A percentile compares a stretch with the other conserved stretches of the same genome.
Conservation (phyloP, 2,329 filamentous ascomycete species). For the Talaromyces sp. region DNA sequence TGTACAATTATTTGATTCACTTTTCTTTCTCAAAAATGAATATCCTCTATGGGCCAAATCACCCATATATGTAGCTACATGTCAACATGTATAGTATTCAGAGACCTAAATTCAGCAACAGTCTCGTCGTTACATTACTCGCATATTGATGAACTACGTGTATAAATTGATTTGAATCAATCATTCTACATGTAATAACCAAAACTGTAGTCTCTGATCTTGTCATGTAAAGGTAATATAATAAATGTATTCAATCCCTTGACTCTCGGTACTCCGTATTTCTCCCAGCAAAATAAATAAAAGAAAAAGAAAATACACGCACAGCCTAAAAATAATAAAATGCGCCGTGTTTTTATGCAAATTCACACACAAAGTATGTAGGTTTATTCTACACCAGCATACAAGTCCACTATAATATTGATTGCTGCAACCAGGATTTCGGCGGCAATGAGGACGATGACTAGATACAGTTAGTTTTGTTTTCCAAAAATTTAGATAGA, state of each 20-base stretch:
- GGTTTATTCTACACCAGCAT: constrained; percentile 59
- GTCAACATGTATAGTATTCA: not conserved
- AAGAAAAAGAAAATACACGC: not conserved
- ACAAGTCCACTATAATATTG: constrained; percentile 92
- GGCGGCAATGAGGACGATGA: constrained; percentile 91
- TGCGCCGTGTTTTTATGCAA: not conserved
- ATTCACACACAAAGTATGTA: not conserved
- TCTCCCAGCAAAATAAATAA: not conserved
- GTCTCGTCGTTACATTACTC: no score
- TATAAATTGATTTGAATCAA: no score
- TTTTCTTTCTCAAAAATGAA: not conserved
- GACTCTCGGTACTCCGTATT: not conserved
- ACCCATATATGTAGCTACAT: not conserved
- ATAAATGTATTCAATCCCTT: no score
- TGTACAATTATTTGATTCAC: constrained; percentile 5
- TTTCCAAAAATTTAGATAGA: not conserved
- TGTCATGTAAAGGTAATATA: no score
- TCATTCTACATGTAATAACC: no score
- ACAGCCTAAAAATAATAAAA: not conserved
- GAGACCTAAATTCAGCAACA: not conserved
- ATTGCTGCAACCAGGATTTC: constrained; percentile 90
- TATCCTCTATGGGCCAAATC: not conserved
- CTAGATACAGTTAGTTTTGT: constrained; percentile 40
- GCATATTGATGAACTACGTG: no score
- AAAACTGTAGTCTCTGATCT: no score